phyloP scores from a whole-genome alignment of 2,329 filamentous ascomycete genomes.

The Neofusicoccum sp. region DNA sequence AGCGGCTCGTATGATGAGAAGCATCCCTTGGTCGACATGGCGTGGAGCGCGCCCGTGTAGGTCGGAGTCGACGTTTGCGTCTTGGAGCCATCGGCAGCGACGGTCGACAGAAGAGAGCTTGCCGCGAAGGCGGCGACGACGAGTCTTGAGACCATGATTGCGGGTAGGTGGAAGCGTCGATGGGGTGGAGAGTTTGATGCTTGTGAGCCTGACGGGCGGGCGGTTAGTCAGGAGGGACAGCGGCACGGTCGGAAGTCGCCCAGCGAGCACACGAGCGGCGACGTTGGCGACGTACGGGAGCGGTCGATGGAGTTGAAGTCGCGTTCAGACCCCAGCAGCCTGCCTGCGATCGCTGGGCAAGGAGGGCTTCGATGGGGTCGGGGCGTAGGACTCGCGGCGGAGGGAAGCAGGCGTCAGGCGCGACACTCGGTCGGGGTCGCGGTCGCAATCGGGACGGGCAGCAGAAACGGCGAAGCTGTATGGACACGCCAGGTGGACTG shows the following conservation, averaged over 20 bases:
- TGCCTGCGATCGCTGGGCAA: conserved; percentile 11
- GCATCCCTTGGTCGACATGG: conserved; percentile 48
- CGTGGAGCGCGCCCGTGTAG: conserved; percentile 27
- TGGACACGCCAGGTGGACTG: background rate
- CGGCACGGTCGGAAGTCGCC: conserved; percentile 7
- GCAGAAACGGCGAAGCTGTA: background rate
- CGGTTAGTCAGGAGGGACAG: conserved; percentile 3
- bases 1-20: conserved; percentile 50
- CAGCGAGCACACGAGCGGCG: background rate
- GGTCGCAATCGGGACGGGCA: background rate
- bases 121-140: conserved; percentile 32
- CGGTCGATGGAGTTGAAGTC: background rate
- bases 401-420: background rate
- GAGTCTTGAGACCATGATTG: conserved; percentile 34
- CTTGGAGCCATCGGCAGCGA: conserved; percentile 24
- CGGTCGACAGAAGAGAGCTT: conserved; percentile 31
- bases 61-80: conserved; percentile 32
- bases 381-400: background rate
- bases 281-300: conserved; percentile 4
- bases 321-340: conserved; percentile 10
- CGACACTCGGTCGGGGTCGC: conserved; percentile 12
- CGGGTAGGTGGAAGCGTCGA: conserved; percentile 5
- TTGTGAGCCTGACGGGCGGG: background rate
- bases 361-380: background rate
- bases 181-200: background rate